phyloP scores from a whole-genome alignment of 1,284 basidiomycete genomes.

The Ustilago xerochloae region DNA sequence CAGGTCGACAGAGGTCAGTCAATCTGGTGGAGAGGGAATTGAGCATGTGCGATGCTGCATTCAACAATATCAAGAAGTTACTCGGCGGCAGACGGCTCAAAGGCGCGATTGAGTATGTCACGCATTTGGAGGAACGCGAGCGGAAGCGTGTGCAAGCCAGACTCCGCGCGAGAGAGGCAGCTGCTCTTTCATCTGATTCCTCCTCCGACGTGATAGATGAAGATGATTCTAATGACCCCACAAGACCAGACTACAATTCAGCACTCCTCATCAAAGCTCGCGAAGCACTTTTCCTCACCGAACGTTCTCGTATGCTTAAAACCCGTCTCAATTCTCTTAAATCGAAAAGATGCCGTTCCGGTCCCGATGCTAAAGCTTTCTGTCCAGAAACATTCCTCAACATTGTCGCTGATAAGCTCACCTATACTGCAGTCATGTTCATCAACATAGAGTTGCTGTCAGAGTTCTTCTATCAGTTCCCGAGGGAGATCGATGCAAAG shows the following conservation, averaged over 20 bases:
- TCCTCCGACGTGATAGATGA: slow-evolving; percentile 14
- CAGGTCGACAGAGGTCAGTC: slow-evolving; percentile 80
- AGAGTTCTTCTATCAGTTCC: slow-evolving; percentile 99
- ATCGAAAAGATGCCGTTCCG: slow-evolving; percentile 85
- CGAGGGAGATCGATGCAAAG: slow-evolving; percentile 94
- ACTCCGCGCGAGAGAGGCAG: slow-evolving; percentile 47
- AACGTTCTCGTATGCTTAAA: slow-evolving; percentile 84
- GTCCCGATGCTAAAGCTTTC: slow-evolving; percentile 85
- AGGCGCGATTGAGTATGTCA: slow-evolving; percentile 83
- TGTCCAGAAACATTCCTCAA: slow-evolving; percentile 97
- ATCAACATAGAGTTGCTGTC: slow-evolving; percentile 90
- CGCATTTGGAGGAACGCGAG: slow-evolving; percentile 82
- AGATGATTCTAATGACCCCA: slow-evolving; percentile 70
- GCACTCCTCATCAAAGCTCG: slow-evolving; percentile 77
- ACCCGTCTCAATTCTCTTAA: slow-evolving; percentile 84
- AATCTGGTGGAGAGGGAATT: slow-evolving; percentile 86
- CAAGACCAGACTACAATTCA: slow-evolving; percentile 78
- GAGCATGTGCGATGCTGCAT: slow-evolving; percentile 82
- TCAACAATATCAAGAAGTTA: slow-evolving; percentile 84
- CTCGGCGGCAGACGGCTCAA: slow-evolving; percentile 86
- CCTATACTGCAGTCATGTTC: slow-evolving; percentile 96
- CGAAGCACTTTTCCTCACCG: slow-evolving; percentile 86
- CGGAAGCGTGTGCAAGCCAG: slow-evolving; percentile 73
- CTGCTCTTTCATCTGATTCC: neutral
- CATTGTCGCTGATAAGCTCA: slow-evolving; percentile 95